Evolutionary conservation across 148 eudicot species (phyloP).

Genomic region (Camellia granthamiana): DNA sequence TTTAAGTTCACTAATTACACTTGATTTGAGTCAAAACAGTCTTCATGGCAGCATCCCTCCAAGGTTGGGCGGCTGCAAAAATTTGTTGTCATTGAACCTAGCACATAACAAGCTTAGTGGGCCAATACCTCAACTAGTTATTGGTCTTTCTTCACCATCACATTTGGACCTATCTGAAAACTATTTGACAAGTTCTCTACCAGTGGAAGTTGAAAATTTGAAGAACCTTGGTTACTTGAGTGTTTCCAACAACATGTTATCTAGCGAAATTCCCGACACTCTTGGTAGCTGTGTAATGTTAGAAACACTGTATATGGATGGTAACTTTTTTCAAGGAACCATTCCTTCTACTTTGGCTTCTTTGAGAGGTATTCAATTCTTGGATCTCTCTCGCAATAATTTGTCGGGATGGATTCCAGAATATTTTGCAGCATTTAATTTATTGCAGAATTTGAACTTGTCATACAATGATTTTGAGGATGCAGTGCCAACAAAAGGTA

Average conservation of each 20-base stretch:
- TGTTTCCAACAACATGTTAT: slow-evolving; percentile 17
- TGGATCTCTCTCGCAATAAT: slow-evolving; percentile 21
- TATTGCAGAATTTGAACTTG: slow-evolving; percentile 14
- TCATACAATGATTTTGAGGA: slow-evolving; percentile 33
- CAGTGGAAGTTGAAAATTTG: slow-evolving; percentile 13
- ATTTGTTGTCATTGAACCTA: background rate
- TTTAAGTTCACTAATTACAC: background rate
- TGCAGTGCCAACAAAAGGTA: slow-evolving; percentile 26
- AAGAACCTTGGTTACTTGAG: background rate
- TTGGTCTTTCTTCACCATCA: slow-evolving; percentile 12
- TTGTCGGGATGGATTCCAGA: slow-evolving; percentile 13
- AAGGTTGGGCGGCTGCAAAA: slow-evolving; percentile 14
- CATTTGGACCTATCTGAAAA: background rate
- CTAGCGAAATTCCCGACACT: slow-evolving; percentile 1
- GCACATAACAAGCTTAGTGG: slow-evolving; percentile 12
- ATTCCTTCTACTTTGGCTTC: slow-evolving; percentile 10
- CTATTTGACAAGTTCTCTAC: slow-evolving; percentile 5
- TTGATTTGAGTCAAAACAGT: background rate
- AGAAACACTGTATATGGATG: background rate
- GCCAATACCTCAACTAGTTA: slow-evolving; percentile 2
- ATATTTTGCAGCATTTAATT: background rate
- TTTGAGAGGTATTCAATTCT: background rate
- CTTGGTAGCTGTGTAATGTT: slow-evolving; percentile 7
- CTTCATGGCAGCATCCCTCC: slow-evolving; percentile 9
- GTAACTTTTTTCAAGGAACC: slow-evolving; percentile 8